Percentiles rank a stretch among this genome's conserved stretches.
These are phyloP conservation scores for Vanilla planifolia DNA, from an alignment of 106 monocot genomes.

Conservation along the genomic window DNA sequence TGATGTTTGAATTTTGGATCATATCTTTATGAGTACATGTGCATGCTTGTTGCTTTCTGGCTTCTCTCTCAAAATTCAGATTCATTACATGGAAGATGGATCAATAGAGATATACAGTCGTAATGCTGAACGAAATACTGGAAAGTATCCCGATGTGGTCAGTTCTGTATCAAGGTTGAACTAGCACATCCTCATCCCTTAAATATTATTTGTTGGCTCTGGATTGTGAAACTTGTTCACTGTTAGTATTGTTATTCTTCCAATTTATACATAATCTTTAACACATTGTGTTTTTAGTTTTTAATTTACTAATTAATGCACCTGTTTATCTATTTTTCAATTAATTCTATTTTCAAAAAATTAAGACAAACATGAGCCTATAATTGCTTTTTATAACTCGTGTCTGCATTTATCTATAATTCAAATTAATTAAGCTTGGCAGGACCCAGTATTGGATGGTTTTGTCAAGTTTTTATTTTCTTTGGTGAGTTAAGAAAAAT, in stretches of 20 bases:
- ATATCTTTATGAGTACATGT: background rate
- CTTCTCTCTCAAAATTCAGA: constrained; percentile 37
- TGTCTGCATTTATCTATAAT: too few species aligned
- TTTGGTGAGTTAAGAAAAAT: too few species aligned
- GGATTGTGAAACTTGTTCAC: too few species aligned
- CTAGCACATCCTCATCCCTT: background rate
- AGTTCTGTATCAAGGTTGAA: constrained; percentile 62
- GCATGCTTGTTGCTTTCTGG: background rate
- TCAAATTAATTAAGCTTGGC: too few species aligned
- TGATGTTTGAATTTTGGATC: background rate
- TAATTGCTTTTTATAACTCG: too few species aligned
- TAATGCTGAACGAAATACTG: constrained; percentile 96
- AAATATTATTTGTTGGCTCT: background rate
- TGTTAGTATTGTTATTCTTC: background rate
- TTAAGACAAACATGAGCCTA: too few species aligned
- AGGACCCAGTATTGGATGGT: too few species aligned
- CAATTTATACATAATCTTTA: background rate
- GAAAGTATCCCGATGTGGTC: constrained; percentile 96
- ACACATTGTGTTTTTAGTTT: background rate
- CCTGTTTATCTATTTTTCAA: background rate
- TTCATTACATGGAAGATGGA: constrained; percentile 97
- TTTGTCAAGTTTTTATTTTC: too few species aligned
- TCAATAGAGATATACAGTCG: constrained; percentile 95
- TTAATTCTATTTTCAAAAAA: background rate
- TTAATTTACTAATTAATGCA: too few species aligned